These are phyloP conservation scores for Vitis rotundifolia DNA, from an alignment of 164 flowering plant genomes.

Conservation along the genomic window DNA sequence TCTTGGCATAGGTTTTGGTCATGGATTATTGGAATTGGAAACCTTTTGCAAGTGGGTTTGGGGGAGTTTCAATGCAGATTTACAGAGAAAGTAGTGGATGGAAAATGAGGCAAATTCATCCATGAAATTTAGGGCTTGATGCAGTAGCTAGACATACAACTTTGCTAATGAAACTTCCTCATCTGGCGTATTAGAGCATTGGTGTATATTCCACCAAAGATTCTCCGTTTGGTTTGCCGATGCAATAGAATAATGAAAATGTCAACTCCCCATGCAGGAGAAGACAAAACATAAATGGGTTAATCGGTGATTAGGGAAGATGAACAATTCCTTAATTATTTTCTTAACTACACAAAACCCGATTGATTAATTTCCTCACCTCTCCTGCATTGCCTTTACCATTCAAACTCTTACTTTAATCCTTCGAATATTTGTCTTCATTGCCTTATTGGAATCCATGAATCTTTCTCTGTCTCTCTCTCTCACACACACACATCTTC, in stretches of 20 bases:
- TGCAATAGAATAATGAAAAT: not conserved
- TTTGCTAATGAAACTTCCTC: not conserved
- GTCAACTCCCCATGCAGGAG: constrained; percentile 17
- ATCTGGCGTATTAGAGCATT: not conserved
- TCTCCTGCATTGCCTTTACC: constrained; percentile 9
- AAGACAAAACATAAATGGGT: constrained; percentile 4
- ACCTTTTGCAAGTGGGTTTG: too few species aligned
- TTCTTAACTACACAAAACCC: constrained; percentile 14
- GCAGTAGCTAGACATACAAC: too few species aligned
- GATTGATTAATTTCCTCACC: not conserved
- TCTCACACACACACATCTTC: too few species aligned
- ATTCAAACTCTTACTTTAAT: constrained; percentile 12
- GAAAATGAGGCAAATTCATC: too few species aligned
- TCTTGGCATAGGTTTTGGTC: too few species aligned
- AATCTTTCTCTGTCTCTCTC: not conserved
- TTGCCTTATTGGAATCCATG: not conserved
- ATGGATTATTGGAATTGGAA: too few species aligned
- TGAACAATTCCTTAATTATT: constrained; percentile 15
- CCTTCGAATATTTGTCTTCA: constrained; percentile 29
- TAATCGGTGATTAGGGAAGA: not conserved
- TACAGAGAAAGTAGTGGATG: too few species aligned
- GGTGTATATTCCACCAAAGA: not conserved
- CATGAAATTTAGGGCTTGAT: too few species aligned
- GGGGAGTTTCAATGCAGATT: too few species aligned
- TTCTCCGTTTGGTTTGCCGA: not conserved